Conservation (phyloP, 164 flowering plant genomes). For the Nelumbo lutea region DNA sequence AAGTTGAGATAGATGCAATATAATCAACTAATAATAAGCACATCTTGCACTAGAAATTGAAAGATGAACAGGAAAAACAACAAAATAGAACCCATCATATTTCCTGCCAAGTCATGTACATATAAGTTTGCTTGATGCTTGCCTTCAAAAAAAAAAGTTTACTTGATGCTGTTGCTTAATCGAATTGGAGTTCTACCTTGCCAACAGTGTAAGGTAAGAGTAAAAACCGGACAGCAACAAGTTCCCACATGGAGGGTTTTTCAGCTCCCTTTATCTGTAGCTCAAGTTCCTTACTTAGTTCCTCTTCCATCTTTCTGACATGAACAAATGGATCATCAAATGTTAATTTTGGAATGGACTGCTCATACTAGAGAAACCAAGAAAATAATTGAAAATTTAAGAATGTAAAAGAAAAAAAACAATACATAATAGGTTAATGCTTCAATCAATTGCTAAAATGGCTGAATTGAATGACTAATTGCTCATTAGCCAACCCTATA, state of each 20-base stretch:
- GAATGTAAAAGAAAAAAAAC: not conserved
- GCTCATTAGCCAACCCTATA: too few species aligned
- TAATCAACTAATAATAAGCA: not conserved
- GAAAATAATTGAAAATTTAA: not conserved
- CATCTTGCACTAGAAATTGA: not conserved
- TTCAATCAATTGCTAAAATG: too few species aligned
- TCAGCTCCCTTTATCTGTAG: conserved; percentile 87
- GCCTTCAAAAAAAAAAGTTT: not conserved
- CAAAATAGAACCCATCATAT: not conserved
- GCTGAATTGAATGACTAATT: too few species aligned
- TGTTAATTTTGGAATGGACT: not conserved
- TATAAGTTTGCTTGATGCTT: not conserved
- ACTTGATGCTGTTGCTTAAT: not conserved
- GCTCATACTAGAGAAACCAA: not conserved
- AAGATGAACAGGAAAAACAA: not conserved
- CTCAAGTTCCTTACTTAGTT: conserved; percentile 87
- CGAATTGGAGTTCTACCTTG: conserved; percentile 48
- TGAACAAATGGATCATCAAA: not conserved
- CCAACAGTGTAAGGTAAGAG: conserved; percentile 81
- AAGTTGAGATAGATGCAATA: not conserved
- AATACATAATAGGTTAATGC: too few species aligned
- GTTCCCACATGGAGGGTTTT: conserved; percentile 80
- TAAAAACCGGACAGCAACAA: conserved; percentile 60
- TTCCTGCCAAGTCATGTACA: not conserved
- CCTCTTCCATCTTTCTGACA: conserved; percentile 68